Evolutionary conservation across 768 basidiomycete genomes (phyloP), one percentile per base, ranked within the genome.

Genomic region (Suillus occidentalis): DNA sequence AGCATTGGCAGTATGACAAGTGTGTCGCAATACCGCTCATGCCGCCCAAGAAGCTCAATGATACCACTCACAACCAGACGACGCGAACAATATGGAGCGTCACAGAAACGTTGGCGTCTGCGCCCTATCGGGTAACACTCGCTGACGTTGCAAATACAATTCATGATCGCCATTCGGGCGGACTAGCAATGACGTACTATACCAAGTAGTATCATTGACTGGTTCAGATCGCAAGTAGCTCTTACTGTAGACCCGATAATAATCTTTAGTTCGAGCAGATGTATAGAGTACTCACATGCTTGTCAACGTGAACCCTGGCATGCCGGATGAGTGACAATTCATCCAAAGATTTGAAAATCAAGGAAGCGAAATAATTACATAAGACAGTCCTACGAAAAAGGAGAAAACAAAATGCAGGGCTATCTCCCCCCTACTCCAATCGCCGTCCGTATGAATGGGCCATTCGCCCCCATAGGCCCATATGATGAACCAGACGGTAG

Each of bases 361-460:
- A 71, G 72, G 77, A 76, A 79, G 45, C 53, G 43, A 66, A 71
- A 71, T 72, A 76, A 72, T 69, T 78, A 78, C 73, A 76, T 67
- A 70, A 76, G 70, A 71, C 65, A 63, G 63, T 71, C 70, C 71
- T 40, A 65, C 63, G 57, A 45, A 63, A 73, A 57, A 31, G 31
- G 69, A 73, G 72, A 73, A 69, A 63, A 70, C 66, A 9, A 60
- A 74, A 69, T 63, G 63, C 70, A 69, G 59, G 31, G 56, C 78
- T 79, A 85, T 70, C 86, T 79, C 60, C 82, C 82, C 10, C 83
- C 82, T 50, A 87, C 86, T 0, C 76, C 75, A 62, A 90, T 81
- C 66, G 86, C 79, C 50, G 87, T 82, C 66, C 89, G 84, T 78
- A 90, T 80, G 72, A 88, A 91, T 20, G 86, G 86, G 39, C 87